Conservation (phyloP, 257 asterid species). For the Nicotiana knightiana region DNA sequence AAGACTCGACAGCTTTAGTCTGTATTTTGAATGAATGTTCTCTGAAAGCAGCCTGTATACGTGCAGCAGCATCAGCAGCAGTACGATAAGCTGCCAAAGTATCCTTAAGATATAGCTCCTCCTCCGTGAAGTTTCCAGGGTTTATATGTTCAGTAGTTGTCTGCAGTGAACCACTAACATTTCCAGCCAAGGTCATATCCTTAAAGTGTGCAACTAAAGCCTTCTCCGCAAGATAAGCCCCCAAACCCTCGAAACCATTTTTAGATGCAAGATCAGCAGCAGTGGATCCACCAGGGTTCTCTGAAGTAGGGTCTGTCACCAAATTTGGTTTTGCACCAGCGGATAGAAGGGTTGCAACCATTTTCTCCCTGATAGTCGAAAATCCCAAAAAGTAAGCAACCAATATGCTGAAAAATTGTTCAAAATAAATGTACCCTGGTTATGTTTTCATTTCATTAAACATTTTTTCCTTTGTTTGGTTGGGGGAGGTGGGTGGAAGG, state of each 20-base stretch:
- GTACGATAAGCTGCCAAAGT: slow-evolving; percentile 86
- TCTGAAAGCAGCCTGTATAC: slow-evolving; percentile 89
- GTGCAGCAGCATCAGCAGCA: slow-evolving; percentile 99
- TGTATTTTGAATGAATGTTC: slow-evolving; percentile 61
- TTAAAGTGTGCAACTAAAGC: slow-evolving; percentile 73
- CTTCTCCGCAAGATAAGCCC: slow-evolving; percentile 95
- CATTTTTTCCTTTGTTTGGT: neutral
- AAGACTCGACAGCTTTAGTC: slow-evolving; percentile 38
- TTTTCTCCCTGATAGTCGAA: slow-evolving; percentile 64
- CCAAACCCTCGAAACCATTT: slow-evolving; percentile 80
- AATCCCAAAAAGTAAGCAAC: slow-evolving; percentile 13
- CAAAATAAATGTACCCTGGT: neutral
- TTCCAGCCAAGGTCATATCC: slow-evolving; percentile 96
- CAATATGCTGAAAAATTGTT: neutral
- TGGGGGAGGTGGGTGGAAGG: neutral
- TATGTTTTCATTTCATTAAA: neutral
- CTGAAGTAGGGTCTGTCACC: slow-evolving; percentile 85
- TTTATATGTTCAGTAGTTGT: slow-evolving; percentile 31
- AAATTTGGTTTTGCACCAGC: slow-evolving; percentile 88
- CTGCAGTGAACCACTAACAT: slow-evolving; percentile 78
- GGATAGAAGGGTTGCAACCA: slow-evolving; percentile 89
- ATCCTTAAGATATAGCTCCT: slow-evolving; percentile 68
- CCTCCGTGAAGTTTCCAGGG: slow-evolving; percentile 54
- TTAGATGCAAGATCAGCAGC: slow-evolving; percentile 94
- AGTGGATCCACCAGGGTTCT: slow-evolving; percentile 67